phyloP scores from a whole-genome alignment of 1,284 basidiomycete genomes.

The Ustilago cynodontis region DNA sequence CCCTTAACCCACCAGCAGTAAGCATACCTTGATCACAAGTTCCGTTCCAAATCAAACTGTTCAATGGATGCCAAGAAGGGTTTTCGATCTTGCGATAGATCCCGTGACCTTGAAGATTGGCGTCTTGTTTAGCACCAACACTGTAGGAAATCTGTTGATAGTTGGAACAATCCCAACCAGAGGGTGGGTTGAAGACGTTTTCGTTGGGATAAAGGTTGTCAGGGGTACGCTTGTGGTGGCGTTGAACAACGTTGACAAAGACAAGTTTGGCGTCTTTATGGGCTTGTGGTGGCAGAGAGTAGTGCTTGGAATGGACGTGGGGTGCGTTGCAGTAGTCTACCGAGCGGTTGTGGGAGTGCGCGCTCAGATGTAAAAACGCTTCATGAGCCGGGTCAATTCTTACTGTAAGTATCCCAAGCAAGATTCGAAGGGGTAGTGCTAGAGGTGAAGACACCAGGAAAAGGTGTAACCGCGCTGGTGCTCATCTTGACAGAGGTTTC shows the following conservation, averaged over 20 bases:
- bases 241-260: conserved; percentile 54
- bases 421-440: conserved; percentile 29
- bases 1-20: conserved; percentile 73
- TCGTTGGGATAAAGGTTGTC: conserved; percentile 74
- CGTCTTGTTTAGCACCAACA: conserved; percentile 19
- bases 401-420: conserved; percentile 51
- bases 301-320: conserved; percentile 39
- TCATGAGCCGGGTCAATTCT: conserved; percentile 7
- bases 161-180: conserved; percentile 54
- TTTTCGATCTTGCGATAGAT: conserved; percentile 72
- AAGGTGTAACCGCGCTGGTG: conserved; percentile 20
- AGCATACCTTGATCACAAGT: conserved; percentile 75
- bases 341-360: too few relatives aligned
- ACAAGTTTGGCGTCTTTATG: conserved; percentile 46
- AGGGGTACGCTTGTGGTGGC: conserved; percentile 67
- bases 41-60: conserved; percentile 74
- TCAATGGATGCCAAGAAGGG: conserved; percentile 73
- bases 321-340: conserved; percentile 54
- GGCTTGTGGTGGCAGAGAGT: conserved; percentile 32
- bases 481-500: conserved; percentile 11
- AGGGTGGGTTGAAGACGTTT: conserved; percentile 71
- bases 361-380: too few relatives aligned
- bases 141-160: conserved; percentile 45
- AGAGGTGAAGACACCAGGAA: conserved; percentile 33
- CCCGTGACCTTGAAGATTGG: conserved; percentile 30